phyloP scores from a whole-genome alignment of 345 rosid species.

The Pistacia atlantica region DNA sequence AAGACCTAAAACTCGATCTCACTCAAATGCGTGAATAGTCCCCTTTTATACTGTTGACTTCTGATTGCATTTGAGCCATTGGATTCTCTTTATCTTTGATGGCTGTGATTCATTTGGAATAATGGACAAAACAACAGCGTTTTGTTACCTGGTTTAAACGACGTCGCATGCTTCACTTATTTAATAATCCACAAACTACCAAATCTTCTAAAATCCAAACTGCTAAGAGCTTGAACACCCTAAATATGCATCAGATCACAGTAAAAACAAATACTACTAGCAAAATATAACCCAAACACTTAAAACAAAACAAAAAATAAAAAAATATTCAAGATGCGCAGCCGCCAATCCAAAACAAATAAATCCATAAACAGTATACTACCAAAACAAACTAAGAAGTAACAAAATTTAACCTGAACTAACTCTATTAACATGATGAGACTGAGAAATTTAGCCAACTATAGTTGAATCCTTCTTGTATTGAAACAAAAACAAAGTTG shows the following conservation, averaged over 20 bases:
- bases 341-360: slow-evolving; percentile 5
- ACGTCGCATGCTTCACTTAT: too few relatives aligned
- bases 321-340: slow-evolving; percentile 31
- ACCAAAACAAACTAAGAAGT: slow-evolving; percentile 8
- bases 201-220: slow-evolving; percentile 19
- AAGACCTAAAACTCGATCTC: too few relatives aligned
- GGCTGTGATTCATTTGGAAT: too few relatives aligned
- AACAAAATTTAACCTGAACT: slow-evolving; percentile 39
- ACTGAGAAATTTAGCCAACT: slow-evolving; percentile 72
- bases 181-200: neutral
- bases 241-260: slow-evolving; percentile 47
- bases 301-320: slow-evolving; percentile 28
- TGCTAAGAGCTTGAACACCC: slow-evolving; percentile 6
- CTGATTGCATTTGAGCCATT: too few relatives aligned
- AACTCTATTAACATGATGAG: slow-evolving; percentile 43
- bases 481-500: too few relatives aligned
- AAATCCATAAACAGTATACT: slow-evolving; percentile 7
- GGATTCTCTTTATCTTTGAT: too few relatives aligned
- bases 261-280: slow-evolving; percentile 15
- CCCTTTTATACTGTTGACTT: too few relatives aligned
- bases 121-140: too few relatives aligned
- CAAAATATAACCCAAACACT: slow-evolving; percentile 30
- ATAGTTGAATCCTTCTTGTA: slow-evolving; percentile 70
- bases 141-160: too few relatives aligned
- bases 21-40: too few relatives aligned